Evolutionary conservation across 352 stramenopile genomes (phyloP), one percentile per base, ranked within the genome.

Genomic region (Pythium dissimile): DNA sequence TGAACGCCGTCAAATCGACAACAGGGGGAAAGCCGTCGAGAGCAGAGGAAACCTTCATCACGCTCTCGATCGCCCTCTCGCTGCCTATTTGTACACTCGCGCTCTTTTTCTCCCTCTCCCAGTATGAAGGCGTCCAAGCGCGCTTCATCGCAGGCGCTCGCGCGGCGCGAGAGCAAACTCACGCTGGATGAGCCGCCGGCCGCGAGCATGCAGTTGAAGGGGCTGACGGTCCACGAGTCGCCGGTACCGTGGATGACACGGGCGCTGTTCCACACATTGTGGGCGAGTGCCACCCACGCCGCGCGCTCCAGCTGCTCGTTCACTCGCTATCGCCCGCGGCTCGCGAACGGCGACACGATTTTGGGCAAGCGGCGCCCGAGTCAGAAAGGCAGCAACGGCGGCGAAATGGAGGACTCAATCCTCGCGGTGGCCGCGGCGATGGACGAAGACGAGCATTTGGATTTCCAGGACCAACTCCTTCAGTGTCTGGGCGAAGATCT

Each of bases 251-350:
- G 77, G 78, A 88, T 91, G 78, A 66, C 74, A 6, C 58, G 59
- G 4, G 81, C 81, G 55, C 66, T 88, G 21, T 91, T 88, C 67
- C 57, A 83, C 10, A 82, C 71, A 41, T 64, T 91, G 41, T 91
- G 81, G 81, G 54, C 64, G 1, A 73, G 72, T 47, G 78, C 81
- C 44, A 82, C 72, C n/a, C 57, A 61, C 23, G 69, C 82, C 27
- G 64, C 78, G 54, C 72, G 73, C 34, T 77, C 75, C 31, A 87
- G 74, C 49, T 89, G 78, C 52, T 76, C 73, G 42, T 86, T 91
- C 53, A 87, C 71, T 18, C 67, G 38, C 43, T 73, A 68, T 49
- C 47, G 50, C 2, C 50, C 46, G 24, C 45, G 49, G 30, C 50
- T 61, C 34, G 37, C 46, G 38, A 65, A 38, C 34, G 54, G 50